Evolutionary conservation across 768 basidiomycete species (phyloP).

Genomic region (Clitopilus hobsonii): DNA sequence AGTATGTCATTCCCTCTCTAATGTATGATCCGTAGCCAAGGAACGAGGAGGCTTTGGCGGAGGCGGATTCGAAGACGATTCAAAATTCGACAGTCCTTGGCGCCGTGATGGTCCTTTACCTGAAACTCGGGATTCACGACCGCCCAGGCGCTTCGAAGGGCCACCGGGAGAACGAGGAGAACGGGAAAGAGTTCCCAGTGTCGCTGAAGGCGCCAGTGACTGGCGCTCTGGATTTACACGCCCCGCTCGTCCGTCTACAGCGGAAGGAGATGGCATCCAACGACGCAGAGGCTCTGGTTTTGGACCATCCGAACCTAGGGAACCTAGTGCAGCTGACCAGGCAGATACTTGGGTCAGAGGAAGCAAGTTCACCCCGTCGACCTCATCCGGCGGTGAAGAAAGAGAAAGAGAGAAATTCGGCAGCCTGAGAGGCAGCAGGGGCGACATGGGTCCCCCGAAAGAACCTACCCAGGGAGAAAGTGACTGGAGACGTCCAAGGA

Average conservation of each 20-base stretch:
- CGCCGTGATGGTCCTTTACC: slow-evolving; percentile 84
- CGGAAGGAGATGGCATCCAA: slow-evolving; percentile 50
- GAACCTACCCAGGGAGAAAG: slow-evolving; percentile 49
- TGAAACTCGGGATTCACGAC: slow-evolving; percentile 61
- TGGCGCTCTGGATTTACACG: slow-evolving; percentile 59
- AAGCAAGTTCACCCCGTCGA: slow-evolving; percentile 62
- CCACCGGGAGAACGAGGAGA: slow-evolving; percentile 32
- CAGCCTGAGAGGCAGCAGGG: slow-evolving; percentile 36
- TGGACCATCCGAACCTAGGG: slow-evolving; percentile 34
- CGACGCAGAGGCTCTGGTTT: slow-evolving; percentile 58
- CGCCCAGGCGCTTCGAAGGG: slow-evolving; percentile 52
- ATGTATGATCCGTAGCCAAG: slow-evolving; percentile 52
- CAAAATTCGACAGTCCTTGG: slow-evolving; percentile 85
- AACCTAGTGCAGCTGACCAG: slow-evolving; percentile 54
- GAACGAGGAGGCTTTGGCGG: slow-evolving; percentile 57
- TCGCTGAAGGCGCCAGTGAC: slow-evolving; percentile 60
- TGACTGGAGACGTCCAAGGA: slow-evolving; percentile 65
- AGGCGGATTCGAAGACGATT: slow-evolving; percentile 53
- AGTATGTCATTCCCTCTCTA: slow-evolving; percentile 1
- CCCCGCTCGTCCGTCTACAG: slow-evolving; percentile 28
- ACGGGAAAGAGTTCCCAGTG: slow-evolving; percentile 28
- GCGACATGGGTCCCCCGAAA: slow-evolving; percentile 51
- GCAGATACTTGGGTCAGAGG: slow-evolving; percentile 81
- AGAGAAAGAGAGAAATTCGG: no score
- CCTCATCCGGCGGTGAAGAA: slow-evolving; percentile 26